Evolutionary conservation across 2,329 filamentous ascomycete genomes (phyloP), one percentile per base, ranked within the genome.

Genomic region (Fusarium continuum): DNA sequence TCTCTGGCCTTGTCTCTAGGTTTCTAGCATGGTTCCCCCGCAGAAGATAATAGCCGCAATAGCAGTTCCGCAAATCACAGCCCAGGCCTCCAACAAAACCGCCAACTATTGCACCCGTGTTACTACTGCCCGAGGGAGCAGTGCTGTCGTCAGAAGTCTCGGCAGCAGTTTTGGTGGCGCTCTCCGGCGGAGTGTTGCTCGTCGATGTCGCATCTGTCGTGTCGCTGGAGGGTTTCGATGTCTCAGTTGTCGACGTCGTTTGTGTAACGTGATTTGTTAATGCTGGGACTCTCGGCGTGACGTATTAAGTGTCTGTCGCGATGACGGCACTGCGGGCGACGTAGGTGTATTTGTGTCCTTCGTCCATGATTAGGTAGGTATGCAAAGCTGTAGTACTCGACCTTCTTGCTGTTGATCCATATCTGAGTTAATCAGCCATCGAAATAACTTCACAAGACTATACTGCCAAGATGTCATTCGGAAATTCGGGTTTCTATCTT

Each of bases 381-480:
- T 2, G 72, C 73, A 1, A 72, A 74, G 2, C 75, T 77, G 40
- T 76, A 79, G 48, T 69, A 76, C 4, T 41, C 22, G 3, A 35
- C 11, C 16, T 32, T 47, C 4, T 31, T 38, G 2, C 28, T 64
- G 8, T 11, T 2, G 13, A 10, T 7, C 2, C 2, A 8, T n/a
- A 4, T 2, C 19, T 4, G 5, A 16, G 3, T 40, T 17, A 58
- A 20, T 7, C 2, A 5, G 5, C 17, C 2, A 19, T 20, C 4
- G 7, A 3, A 2, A n/a, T n/a, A 4, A 2, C 13, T 10, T 1
- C 6, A 25, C 5, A 2, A 14, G 8, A 10, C 3, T 1, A 3
- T 1, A 65, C 23, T 61, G 77, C 73, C 77, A 80, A 23, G 71
- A 74, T 23, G 75, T 71, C 0, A 76, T 78, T 2, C 69, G 72